A percentile compares a stretch with the other conserved stretches of the same genome.
phyloP scores from a whole-genome alignment of 306 rosid species.

The Cucurbita ficifolia region DNA sequence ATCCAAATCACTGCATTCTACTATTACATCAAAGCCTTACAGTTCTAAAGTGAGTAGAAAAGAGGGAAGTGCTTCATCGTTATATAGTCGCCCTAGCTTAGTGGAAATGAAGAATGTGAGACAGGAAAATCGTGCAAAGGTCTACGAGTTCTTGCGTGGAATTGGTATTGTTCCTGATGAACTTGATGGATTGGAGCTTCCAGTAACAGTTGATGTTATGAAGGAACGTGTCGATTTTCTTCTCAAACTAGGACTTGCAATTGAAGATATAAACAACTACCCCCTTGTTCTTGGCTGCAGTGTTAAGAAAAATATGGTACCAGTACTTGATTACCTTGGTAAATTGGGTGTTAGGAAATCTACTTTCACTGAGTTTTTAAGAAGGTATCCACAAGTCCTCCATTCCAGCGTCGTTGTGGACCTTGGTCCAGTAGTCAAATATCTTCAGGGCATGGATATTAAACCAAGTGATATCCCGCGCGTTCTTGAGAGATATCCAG shows the following conservation, averaged over 20 bases:
- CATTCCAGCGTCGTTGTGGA: conserved; percentile 95
- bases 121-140: conserved; percentile 38
- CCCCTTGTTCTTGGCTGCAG: conserved; percentile 96
- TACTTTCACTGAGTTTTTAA: conserved; percentile 61
- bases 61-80: conserved; percentile 34
- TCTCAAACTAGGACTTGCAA: conserved; percentile 62
- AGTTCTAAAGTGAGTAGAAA: conserved; percentile 22
- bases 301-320: conserved; percentile 94
- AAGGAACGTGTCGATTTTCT: conserved; percentile 89
- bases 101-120: conserved; percentile 60
- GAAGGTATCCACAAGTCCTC: conserved; percentile 84
- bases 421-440: conserved; percentile 68
- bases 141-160: conserved; percentile 57
- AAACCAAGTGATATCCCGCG: conserved; percentile 54
- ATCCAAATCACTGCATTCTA: conserved; percentile 23
- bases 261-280: conserved; percentile 77
- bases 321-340: conserved; percentile 96
- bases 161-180: conserved; percentile 89
- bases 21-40: conserved; percentile 13
- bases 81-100: conserved; percentile 70
- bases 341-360: conserved; percentile 86
- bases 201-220: conserved; percentile 85
- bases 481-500: conserved; percentile 87
- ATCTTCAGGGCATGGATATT: conserved; percentile 96
- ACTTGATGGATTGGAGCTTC: conserved; percentile 97